Base-by-base conservation (phyloP, 73 alveolate genomes). In the Paramecium sexaurelia region DNA sequence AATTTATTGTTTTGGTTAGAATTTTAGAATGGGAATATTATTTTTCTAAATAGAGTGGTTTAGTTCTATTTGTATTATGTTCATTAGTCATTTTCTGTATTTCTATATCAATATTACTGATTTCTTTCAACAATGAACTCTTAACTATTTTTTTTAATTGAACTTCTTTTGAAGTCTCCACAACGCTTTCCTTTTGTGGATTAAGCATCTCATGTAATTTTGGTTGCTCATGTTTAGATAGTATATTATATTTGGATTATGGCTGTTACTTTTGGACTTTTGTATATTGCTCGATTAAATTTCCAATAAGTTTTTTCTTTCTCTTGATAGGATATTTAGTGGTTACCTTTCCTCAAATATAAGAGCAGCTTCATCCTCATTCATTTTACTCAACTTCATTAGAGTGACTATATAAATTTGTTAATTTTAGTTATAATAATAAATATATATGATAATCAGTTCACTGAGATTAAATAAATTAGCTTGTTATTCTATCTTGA, bases 91-190 rank as follows among this genome's bases (percentile, higher is more conserved):
- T 26, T 24, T 61, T 61, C n/a, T 61, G 47, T 29, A 61, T 61
- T 61, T 61, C 83, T 9, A 61, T 13, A 61, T 61, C 83, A 61
- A 61, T 61, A 32, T 61, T 61, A 10, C 83, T 45, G n/a, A 61
- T 61, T 3, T 61, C 83, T 8, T 61, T 61, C 26, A 61, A 32
- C 43, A 61, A 61, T 26, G 83, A 26, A 61, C 26, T 61, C 26
- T 61, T 61, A 61, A 61, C 83, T 29, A 61, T 61, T 61, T 61
- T 61, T 61, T 61, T 61, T 61, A 61, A 61, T 61, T 61, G 26
- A 11, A 2, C 17, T 61, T 61, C 39, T 29, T 61, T 61, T 4
- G 43, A 26, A 29, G 83, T 61, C 0, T 24, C 83, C 9, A 10
- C 67, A 0, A 51, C 1, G 1, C 67, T 5, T n/a, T 51, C 19